Conservation (phyloP, 2,329 filamentous ascomycete genomes). For the Tolypocladium cylindrosporum region DNA sequence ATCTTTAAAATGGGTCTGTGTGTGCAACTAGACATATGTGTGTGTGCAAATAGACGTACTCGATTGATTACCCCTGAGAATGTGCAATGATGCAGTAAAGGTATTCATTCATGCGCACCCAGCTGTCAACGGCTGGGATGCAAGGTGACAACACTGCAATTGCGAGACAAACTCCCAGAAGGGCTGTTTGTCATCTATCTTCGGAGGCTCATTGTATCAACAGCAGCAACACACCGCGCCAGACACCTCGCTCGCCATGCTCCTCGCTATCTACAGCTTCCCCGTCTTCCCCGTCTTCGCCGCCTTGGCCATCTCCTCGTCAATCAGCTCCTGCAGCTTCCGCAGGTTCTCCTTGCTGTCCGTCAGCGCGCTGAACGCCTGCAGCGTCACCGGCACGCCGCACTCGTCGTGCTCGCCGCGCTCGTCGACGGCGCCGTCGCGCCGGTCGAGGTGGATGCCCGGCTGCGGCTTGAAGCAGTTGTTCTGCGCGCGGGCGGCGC, state of each 20-base stretch:
- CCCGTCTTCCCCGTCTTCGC: neutral
- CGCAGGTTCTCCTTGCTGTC: conserved; percentile 13
- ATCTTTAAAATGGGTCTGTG: too few relatives aligned
- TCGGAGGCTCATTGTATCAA: too few relatives aligned
- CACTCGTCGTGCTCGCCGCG: conserved; percentile 16
- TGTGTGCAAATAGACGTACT: too few relatives aligned
- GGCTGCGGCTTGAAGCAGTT: conserved; percentile 33
- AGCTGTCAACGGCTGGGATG: too few relatives aligned
- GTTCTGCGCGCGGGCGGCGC: conserved; percentile 40
- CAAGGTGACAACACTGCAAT: too few relatives aligned
- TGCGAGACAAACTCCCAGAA: too few relatives aligned
- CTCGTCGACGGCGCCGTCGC: conserved; percentile 6
- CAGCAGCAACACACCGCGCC: too few relatives aligned
- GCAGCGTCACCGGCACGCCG: conserved; percentile 16
- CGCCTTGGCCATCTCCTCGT: conserved; percentile 2
- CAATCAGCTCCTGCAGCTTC: conserved; percentile 11
- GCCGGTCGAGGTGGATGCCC: conserved; percentile 23
- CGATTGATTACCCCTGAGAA: too few relatives aligned
- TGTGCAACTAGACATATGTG: too few relatives aligned
- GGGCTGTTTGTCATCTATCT: too few relatives aligned
- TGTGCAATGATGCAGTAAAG: too few relatives aligned
- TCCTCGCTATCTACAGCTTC: neutral
- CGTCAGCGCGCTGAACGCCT: conserved; percentile 15
- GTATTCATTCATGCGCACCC: too few relatives aligned
- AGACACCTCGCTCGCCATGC: neutral